Evolutionary conservation across 148 eudicot species (phyloP), one percentile per base, ranked within the genome.

Genomic region (Hydrangea macrophylla): DNA sequence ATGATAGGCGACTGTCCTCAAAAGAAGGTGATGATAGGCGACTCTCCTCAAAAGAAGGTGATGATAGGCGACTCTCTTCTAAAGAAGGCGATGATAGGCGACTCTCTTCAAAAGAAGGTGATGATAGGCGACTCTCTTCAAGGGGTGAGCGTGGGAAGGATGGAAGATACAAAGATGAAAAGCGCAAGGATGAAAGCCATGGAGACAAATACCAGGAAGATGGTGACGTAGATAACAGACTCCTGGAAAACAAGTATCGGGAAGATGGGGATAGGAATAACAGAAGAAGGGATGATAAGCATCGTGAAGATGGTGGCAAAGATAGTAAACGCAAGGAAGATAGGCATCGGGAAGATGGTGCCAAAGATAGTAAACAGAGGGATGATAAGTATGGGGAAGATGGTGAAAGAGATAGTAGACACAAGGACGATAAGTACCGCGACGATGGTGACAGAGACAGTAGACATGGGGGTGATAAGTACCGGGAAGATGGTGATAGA

Each of bases 81-180:
- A n/a, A n/a, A n/a, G n/a, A n/a, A n/a, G n/a, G n/a, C n/a, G n/a
- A n/a, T n/a, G n/a, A n/a, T n/a, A n/a, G n/a, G n/a, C n/a, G n/a
- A n/a, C n/a, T n/a, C n/a, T n/a, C n/a, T n/a, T n/a, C 31, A 27
- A 88, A 72, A 70, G 92, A 90, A 67, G 48, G 64, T 35, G 88
- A 79, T 66, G 92, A 78, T 55, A 79, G 73, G 69, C 81, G 81
- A 15, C 59, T 68, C 30, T 88, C 92, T 62, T 86, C 88, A 2
- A 88, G 53, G 53, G 53, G 53, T 15, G 53, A 48, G 23, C 53
- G 23, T 48, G 23, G 2, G 53, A 48, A 48, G 53, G 59, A 65
- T 26, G 39, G n/a, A n/a, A n/a, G n/a, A n/a, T n/a, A n/a, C n/a
- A n/a, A n/a, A n/a, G n/a, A n/a, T 39, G 65, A 58, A n/a, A n/a